phyloP scores from a whole-genome alignment of 1,284 basidiomycete species.

The Polyporus tsugae region DNA sequence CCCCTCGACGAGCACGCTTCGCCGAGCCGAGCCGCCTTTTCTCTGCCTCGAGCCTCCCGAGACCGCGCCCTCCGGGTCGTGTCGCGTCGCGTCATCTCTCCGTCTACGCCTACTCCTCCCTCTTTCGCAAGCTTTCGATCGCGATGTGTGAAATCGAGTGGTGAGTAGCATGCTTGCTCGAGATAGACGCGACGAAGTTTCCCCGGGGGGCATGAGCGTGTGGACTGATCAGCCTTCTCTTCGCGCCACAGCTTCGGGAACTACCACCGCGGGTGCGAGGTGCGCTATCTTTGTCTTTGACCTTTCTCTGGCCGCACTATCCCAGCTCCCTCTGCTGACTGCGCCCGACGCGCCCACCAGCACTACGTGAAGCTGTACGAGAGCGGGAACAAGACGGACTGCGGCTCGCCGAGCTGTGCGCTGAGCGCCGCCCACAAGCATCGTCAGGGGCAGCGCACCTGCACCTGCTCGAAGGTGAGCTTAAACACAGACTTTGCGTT shows the following conservation, averaged over 20 bases:
- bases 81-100: background rate
- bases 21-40: background rate
- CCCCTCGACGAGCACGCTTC: constrained; percentile 5
- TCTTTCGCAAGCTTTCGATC: background rate
- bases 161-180: constrained; percentile 29
- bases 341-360: constrained; percentile 20
- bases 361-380: constrained; percentile 46
- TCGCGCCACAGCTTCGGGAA: constrained; percentile 39
- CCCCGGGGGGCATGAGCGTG: constrained; percentile 4
- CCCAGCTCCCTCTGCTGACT: background rate
- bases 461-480: constrained; percentile 40
- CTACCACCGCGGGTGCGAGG: constrained; percentile 44
- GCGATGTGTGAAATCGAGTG: constrained; percentile 41
- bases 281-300: constrained; percentile 20
- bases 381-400: constrained; percentile 43
- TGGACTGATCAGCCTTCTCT: constrained; percentile 16
- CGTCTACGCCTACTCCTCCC: background rate
- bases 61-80: background rate
- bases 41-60: background rate
- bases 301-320: background rate
- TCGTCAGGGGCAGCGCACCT: constrained; percentile 35
- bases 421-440: constrained; percentile 42
- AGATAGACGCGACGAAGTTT: constrained; percentile 1
- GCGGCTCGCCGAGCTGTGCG: constrained; percentile 40
- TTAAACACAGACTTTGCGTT: background rate